Base-by-base conservation (phyloP, 805 yeast species). In the Candida loeiensis region DNA sequence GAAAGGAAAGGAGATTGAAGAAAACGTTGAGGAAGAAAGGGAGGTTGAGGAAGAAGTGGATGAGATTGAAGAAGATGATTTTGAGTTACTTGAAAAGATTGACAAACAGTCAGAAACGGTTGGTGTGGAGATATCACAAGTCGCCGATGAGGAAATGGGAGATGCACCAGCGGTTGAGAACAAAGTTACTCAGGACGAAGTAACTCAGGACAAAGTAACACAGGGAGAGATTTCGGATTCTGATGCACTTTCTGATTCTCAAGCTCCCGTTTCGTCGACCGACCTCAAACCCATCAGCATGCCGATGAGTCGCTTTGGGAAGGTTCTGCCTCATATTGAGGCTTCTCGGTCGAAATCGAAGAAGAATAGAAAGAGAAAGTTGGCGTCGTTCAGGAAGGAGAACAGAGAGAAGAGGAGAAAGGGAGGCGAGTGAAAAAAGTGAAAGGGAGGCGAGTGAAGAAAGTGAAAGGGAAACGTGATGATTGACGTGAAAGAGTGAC, bases 161-260 rank as follows among this genome's bases (percentile, higher is more conserved):
- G 54, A 47, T 4, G 38, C 32, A 4, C 51, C 39, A 6, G 55
- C 44, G 6, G 61, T 51, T 4, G 60, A 53, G n/a, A 29, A 29
- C 14, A 9, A 21, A 9, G 24, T 7, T 7, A 9, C 6, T 21
- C 24, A 21, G 9, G 24, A 21, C 9, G 9, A 21, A 21, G 24
- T 7, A 6, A 21, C 9, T 21, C 24, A 21, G 9, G 24, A 21
- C 6, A 9, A 21, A 21, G 24, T n/a, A n/a, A n/a, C n/a, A n/a
- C n/a, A n/a, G n/a, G n/a, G n/a, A n/a, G n/a, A n/a, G n/a, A n/a
- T n/a, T n/a, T n/a, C n/a, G n/a, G n/a, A n/a, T n/a, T n/a, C n/a
- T n/a, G n/a, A n/a, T n/a, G n/a, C n/a, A n/a, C n/a, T n/a, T n/a
- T n/a, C n/a, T n/a, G n/a, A 25, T 6, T 25, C 27, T 6, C 6